phyloP scores from a whole-genome alignment of 305 asterid species.

The Withania somnifera region DNA sequence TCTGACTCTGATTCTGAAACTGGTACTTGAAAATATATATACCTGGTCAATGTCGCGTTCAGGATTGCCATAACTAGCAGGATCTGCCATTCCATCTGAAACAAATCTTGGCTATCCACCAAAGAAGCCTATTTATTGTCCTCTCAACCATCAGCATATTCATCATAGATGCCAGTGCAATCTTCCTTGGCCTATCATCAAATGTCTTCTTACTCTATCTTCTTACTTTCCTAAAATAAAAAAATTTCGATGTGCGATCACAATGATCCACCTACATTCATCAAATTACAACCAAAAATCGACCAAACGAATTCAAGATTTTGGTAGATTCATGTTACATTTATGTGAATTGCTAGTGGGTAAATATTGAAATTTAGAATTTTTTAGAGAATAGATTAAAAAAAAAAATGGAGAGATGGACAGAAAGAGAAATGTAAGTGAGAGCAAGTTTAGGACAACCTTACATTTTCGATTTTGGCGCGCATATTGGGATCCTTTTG shows the following conservation, averaged over 20 bases:
- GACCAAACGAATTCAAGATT: conserved; percentile 7
- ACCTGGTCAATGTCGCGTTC: conserved; percentile 92
- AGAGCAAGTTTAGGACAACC: conserved; percentile 44
- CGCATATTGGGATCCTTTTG: conserved; percentile 33
- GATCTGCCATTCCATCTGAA: conserved; percentile 99
- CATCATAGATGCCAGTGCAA: conserved; percentile 57
- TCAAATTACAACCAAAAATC: background rate
- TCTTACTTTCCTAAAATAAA: background rate
- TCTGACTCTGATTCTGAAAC: too few species aligned
- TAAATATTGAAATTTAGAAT: background rate
- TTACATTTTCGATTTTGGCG: conserved; percentile 62
- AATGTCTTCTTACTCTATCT: conserved; percentile 18
- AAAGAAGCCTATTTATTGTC: conserved; percentile 24
- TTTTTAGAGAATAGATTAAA: conserved; percentile 16
- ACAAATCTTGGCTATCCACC: conserved; percentile 50
- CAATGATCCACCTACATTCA: conserved; percentile 4
- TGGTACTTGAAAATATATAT: background rate
- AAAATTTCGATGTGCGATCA: background rate
- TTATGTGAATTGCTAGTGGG: conserved; percentile 13
- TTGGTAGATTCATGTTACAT: conserved; percentile 19
- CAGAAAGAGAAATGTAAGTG: conserved; percentile 10
- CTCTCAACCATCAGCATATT: conserved; percentile 49
- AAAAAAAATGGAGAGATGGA: conserved; percentile 6
- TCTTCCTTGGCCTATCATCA: conserved; percentile 48
- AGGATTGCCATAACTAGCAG: conserved; percentile 65